phyloP scores from a whole-genome alignment of 75 land plant genomes.

The Selaginella moellendorffii region DNA sequence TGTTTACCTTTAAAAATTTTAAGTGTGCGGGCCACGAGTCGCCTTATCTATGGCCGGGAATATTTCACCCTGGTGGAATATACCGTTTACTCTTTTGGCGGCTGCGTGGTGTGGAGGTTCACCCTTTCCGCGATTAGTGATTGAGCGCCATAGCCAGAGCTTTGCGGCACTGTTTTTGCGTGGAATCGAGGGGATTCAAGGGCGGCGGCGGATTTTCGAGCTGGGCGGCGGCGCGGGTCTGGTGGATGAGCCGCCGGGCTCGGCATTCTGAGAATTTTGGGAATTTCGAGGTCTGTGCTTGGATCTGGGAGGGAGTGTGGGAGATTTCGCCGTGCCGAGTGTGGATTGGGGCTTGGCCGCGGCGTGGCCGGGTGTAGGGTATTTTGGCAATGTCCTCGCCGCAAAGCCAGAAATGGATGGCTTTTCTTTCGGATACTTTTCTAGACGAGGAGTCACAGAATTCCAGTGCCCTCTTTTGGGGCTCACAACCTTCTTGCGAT shows the following conservation, averaged over 20 bases:
- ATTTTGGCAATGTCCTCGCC: conserved; percentile 23
- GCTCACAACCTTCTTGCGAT: conserved; percentile 10
- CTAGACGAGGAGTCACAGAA: conserved; percentile 22
- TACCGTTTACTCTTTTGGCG: background rate
- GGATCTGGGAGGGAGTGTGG: background rate
- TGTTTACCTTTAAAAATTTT: too few species aligned
- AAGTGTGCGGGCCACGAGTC: background rate
- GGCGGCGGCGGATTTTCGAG: background rate
- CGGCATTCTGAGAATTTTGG: background rate
- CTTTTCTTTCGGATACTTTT: conserved; percentile 27
- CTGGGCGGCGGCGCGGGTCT: background rate
- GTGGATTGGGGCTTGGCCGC: background rate
- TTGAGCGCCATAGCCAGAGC: background rate
- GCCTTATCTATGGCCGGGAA: background rate
- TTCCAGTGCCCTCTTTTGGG: conserved; percentile 19
- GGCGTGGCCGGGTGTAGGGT: too few species aligned
- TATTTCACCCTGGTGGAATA: background rate
- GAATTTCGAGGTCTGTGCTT: background rate
- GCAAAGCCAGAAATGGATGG: conserved; percentile 26
- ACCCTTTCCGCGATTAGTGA: background rate
- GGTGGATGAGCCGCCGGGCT: background rate
- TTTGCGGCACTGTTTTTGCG: background rate
- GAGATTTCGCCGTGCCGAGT: background rate
- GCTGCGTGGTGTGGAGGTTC: background rate
- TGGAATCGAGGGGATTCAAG: background rate